Evolutionary conservation across 148 eudicot genomes (phyloP), one percentile per base, ranked within the genome.

Genomic region (Fagopyrum esculentum): DNA sequence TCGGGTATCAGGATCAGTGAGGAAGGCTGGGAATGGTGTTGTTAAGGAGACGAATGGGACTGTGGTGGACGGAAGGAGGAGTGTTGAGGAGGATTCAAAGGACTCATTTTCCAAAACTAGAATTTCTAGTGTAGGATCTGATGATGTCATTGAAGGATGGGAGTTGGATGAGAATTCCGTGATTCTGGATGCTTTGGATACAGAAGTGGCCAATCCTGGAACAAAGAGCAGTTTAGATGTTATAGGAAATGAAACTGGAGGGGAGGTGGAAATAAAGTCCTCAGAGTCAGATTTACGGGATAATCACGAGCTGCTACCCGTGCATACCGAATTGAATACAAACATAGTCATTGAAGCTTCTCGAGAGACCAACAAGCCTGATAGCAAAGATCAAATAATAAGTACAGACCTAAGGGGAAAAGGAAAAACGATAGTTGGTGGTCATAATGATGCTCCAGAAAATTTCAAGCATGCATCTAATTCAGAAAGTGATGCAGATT

Each of bases 401-500:
- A 80, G 69, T 55, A 82, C 78, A 35, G 79, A 73, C 70, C 69
- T 69, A 35, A 73, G 74, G 30, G 70, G 48, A 63, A 78, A 35
- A 61, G 78, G 63, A 63, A 72, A 69, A 71, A 68, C 49, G 45
- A 75, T 44, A 74, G 48, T 48, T 40, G 79, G 73, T 76, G 71
- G 72, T 56, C 47, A 75, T 40, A 75, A 30, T 72, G 71, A 71
- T 46, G 76, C 71, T 44, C 70, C 87, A 45, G 71, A 54, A 43
- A 78, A 43, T 68, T 68, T 70, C 15, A 83, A 86, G 79, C 79
- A 70, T 66, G 83, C 46, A 69, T 82, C 91, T 72, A 79, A 74
- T 68, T 81, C 85, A 11, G 81, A 80, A 59, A 89, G 89, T 78
- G 84, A 88, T 77, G 87, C 60, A 69, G 95, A 82, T 55, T 86